Conservation (phyloP, 441 rosid genomes). For the Metrosideros polymorpha region DNA sequence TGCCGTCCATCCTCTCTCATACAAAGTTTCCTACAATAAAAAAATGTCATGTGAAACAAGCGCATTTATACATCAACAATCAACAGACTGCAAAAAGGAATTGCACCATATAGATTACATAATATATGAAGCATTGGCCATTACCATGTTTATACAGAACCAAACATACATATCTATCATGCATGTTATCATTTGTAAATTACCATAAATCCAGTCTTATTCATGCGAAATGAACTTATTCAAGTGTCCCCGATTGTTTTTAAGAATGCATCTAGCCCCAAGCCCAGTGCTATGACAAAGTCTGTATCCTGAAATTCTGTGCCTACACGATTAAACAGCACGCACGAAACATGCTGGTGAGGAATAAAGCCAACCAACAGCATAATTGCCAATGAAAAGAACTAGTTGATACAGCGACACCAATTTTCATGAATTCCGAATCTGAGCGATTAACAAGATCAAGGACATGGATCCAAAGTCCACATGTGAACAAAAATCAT, state of each 20-base stretch:
- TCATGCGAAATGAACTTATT: background rate
- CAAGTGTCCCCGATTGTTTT: background rate
- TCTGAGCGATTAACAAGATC: background rate
- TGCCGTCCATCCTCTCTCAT: slow-evolving; percentile 99
- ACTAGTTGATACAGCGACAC: background rate
- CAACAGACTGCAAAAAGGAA: background rate
- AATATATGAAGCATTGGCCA: background rate
- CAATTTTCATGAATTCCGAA: background rate
- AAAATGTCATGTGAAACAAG: background rate
- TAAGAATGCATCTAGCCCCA: background rate
- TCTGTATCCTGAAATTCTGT: background rate
- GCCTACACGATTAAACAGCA: background rate
- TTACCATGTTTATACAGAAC: background rate
- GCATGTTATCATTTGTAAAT: background rate
- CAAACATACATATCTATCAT: background rate
- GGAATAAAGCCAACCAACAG: background rate
- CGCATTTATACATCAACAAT: background rate
- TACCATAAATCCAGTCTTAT: background rate
- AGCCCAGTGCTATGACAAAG: background rate
- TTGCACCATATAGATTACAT: background rate
- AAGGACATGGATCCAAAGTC: background rate
- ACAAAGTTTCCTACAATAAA: slow-evolving; percentile 69
- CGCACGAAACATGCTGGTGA: background rate
- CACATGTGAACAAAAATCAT: background rate
- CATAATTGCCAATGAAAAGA: background rate